Evolutionary conservation across 1,284 basidiomycete genomes (phyloP).

Genomic region (Schizophyllum commune): DNA sequence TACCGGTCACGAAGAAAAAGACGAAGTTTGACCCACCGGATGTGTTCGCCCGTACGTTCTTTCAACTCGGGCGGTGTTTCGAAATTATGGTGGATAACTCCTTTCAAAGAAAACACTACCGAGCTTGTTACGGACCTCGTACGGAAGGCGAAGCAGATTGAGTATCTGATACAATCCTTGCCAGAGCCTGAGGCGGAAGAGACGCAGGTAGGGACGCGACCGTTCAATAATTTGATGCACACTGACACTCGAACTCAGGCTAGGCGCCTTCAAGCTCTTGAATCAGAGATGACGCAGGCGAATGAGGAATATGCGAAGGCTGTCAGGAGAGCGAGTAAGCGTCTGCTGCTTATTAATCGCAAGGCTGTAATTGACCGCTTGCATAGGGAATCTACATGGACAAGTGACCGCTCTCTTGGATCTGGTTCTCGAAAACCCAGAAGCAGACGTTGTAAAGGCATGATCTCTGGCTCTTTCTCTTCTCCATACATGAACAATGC

Average conservation of each 20-base stretch:
- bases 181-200: slow-evolving; percentile 70
- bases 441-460: not conserved
- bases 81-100: not conserved
- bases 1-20: slow-evolving; percentile 54
- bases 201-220: slow-evolving; percentile 41
- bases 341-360: not conserved
- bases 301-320: slow-evolving; percentile 69
- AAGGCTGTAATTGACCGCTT: not conserved
- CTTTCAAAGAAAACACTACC: slow-evolving; percentile 59
- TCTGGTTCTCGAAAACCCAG: not conserved
- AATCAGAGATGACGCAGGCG: slow-evolving; percentile 58
- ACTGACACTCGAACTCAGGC: slow-evolving; percentile 36
- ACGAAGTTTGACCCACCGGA: slow-evolving; percentile 51
- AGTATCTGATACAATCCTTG: slow-evolving; percentile 69
- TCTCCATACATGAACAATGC: slow-evolving; percentile 19
- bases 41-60: slow-evolving; percentile 23
- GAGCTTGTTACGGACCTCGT: slow-evolving; percentile 75
- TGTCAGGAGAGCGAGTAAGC: slow-evolving; percentile 61
- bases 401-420: not conserved
- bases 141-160: slow-evolving; percentile 78
- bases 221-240: not conserved
- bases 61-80: not conserved
- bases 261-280: slow-evolving; percentile 49
- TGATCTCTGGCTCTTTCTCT: not conserved
- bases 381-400: not conserved